phyloP scores from a whole-genome alignment of 2,329 filamentous ascomycete species.

The Trichoderma atrobrunneum region DNA sequence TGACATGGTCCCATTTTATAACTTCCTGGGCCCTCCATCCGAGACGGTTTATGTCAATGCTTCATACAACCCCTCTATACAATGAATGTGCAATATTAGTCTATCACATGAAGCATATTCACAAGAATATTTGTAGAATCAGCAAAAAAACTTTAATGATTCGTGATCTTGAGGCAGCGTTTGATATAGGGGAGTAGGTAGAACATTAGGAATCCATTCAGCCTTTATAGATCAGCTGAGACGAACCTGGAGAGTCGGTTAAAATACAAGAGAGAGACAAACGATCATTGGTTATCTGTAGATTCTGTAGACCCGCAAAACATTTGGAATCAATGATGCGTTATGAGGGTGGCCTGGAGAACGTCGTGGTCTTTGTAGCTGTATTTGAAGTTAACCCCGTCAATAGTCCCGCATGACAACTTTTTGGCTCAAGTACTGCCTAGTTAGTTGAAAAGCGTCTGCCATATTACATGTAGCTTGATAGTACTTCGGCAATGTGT shows the following conservation, averaged over 20 bases:
- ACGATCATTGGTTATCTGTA: no score
- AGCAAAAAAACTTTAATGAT: no score
- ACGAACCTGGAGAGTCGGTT: background rate
- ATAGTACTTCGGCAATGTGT: background rate
- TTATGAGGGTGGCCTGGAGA: no score
- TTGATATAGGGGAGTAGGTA: no score
- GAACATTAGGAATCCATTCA: no score
- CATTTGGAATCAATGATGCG: no score
- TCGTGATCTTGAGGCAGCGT: no score
- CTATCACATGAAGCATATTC: background rate
- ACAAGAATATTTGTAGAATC: no score
- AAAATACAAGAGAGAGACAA: background rate
- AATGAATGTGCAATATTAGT: background rate
- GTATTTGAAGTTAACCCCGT: rapidly evolving
- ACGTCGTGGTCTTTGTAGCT: background rate
- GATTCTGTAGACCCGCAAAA: no score
- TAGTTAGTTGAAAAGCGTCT: no score
- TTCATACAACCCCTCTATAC: background rate
- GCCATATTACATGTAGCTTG: background rate
- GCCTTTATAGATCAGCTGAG: no score
- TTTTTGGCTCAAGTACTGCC: background rate
- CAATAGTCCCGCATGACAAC: background rate
- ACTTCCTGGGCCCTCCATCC: background rate
- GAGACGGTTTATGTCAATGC: background rate
- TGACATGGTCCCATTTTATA: no score